Base-by-base conservation (phyloP, 1,284 basidiomycete species). In the Wallemia hederae region DNA sequence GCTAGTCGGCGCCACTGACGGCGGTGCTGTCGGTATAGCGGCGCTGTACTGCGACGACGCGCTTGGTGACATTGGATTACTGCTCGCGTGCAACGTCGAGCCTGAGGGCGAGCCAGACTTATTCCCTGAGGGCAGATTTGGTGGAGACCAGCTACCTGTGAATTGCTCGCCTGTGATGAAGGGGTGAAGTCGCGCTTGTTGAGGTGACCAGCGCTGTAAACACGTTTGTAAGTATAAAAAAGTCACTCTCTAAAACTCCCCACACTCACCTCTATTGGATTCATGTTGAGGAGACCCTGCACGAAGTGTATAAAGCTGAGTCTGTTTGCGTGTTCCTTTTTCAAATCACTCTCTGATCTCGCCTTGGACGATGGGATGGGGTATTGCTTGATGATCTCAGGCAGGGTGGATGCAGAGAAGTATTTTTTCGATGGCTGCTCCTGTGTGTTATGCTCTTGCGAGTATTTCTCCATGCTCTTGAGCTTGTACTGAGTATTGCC, bases 361-460 rank as follows among this genome's bases (percentile, higher is more conserved):
- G 81, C 81, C 66, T 81, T 77, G 61, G 77, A 73, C 24, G 87
- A 82, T 5, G 14, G 11, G 76, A 92, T 82, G 24, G 91, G 89
- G 61, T 94, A 91, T 61, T 85, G 85, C 70, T 89, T 89, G 71
- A 99, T 85, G 67, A 98, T 94, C 63, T 99, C 92, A 2, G 86
- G 88, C 59, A 99, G 73, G 24, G 87, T 84, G 19, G 81, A 88
- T 25, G 90, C 88, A 70, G 90, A 89, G 76, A 99, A 98, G 71
- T 98, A 99, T 71, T 96, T 90, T 71, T 98, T 97, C 66, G 88
- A 90, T 0, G 91, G 90, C 69, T 94, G 90, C 70, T 99, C 92
- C 65, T 90, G 84, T 9, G 85, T 84, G 63, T 85, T 85, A 71
- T 94, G 90, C 71, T 98, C 92, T 58, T 83, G 78, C 5, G 87